Evolutionary conservation across 2,329 filamentous ascomycete genomes (phyloP).

Genomic region (Fusarium sp.): DNA sequence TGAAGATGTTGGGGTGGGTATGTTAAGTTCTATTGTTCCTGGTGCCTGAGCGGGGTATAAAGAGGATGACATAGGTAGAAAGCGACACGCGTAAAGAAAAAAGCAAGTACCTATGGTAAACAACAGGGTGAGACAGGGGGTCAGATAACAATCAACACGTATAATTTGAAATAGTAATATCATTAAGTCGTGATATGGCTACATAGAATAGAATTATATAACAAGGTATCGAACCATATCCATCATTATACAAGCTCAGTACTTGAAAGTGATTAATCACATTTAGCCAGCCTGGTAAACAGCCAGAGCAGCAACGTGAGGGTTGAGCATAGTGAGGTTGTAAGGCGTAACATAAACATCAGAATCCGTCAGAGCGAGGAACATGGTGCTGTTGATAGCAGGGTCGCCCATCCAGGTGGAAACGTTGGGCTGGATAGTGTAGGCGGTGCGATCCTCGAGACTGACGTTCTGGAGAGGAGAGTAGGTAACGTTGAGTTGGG

Average conservation of each 20-base stretch:
- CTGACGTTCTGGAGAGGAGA: constrained; percentile 67
- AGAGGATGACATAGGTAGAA: no score
- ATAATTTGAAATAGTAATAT: not conserved
- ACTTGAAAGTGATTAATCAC: not conserved
- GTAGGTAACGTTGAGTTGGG: constrained; percentile 81
- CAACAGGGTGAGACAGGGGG: no score
- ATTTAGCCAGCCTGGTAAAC: constrained; percentile 80
- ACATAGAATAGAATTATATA: not conserved
- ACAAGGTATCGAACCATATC: not conserved
- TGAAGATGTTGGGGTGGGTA: no score
- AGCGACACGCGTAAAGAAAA: no score
- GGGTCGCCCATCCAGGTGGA: constrained; percentile 75
- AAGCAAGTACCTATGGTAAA: no score
- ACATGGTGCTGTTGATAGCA: constrained; percentile 81
- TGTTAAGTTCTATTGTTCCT: no score
- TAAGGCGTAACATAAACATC: constrained; percentile 78
- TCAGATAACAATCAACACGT: no score
- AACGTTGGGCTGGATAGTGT: constrained; percentile 77
- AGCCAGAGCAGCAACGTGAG: constrained; percentile 78
- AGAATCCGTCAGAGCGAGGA: constrained; percentile 78
- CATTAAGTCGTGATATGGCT: not conserved
- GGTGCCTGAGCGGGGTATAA: no score
- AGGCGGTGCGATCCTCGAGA: constrained; percentile 62
- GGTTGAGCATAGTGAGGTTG: constrained; percentile 78
- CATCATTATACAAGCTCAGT: not conserved